Evolutionary conservation across 306 rosid genomes (phyloP).

Genomic region (Bauhinia variegata): DNA sequence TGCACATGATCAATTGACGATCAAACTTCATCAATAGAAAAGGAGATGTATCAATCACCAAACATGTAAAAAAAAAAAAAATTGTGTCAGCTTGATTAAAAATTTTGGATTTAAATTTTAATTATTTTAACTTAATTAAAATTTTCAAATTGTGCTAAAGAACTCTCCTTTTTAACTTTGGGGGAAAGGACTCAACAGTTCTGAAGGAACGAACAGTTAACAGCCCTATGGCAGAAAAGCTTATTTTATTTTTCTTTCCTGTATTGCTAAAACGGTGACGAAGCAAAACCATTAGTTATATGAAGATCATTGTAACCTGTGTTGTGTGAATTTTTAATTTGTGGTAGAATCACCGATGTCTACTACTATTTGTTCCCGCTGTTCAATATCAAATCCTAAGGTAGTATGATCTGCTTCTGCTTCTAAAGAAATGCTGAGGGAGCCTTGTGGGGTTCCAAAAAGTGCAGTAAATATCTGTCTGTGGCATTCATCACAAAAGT

Average conservation of each 20-base stretch:
- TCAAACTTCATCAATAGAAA: too few relatives aligned
- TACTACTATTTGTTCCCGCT: conserved; percentile 31
- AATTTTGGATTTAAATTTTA: too few relatives aligned
- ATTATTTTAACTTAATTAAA: too few relatives aligned
- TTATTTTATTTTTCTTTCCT: conserved; percentile 40
- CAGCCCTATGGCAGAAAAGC: too few relatives aligned
- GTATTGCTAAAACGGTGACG: conserved; percentile 38
- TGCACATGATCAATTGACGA: too few relatives aligned
- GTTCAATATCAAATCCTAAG: conserved; percentile 43
- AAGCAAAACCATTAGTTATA: conserved; percentile 56
- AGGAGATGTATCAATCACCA: too few relatives aligned
- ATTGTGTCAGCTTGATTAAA: too few relatives aligned
- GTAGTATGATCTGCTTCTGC: conserved; percentile 41
- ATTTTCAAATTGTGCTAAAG: too few relatives aligned
- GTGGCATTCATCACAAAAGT: conserved; percentile 96
- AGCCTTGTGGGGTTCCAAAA: conserved; percentile 95
- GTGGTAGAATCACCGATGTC: conserved; percentile 36
- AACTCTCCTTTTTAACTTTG: too few relatives aligned
- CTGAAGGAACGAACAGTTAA: too few relatives aligned
- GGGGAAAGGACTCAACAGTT: too few relatives aligned
- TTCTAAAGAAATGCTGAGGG: conserved; percentile 46
- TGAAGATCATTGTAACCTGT: conserved; percentile 18
- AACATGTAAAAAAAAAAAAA: too few relatives aligned
- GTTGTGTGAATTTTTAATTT: conserved; percentile 33
- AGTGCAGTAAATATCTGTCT: conserved; percentile 93